A percentile compares a stretch with the other conserved stretches of the same genome.
These are phyloP conservation scores for Pyracantha coccinea DNA, from an alignment of 331 rosid species.

Conservation along the genomic window DNA sequence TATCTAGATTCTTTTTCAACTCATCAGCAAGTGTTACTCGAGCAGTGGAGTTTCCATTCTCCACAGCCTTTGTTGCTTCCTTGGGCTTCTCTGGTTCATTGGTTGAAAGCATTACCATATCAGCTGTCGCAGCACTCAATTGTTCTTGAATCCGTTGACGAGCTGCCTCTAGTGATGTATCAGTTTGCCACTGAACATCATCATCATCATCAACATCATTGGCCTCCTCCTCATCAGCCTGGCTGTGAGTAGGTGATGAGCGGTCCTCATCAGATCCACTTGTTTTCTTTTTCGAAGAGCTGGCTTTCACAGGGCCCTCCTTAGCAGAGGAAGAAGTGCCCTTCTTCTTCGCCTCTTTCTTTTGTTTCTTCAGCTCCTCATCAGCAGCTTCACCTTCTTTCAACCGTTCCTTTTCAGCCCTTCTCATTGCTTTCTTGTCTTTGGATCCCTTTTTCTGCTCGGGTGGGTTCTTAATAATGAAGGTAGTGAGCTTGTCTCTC, in stretches of 20 bases:
- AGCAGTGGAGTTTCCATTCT: slow-evolving; percentile 22
- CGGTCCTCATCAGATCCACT: slow-evolving; percentile 56
- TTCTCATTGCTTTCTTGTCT: slow-evolving; percentile 67
- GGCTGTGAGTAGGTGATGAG: slow-evolving; percentile 36
- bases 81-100: slow-evolving; percentile 32
- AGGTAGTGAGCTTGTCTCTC: slow-evolving; percentile 69
- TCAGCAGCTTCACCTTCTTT: slow-evolving; percentile 69
- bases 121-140: slow-evolving; percentile 55
- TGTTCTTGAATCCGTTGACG: slow-evolving; percentile 53
- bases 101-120: slow-evolving; percentile 57
- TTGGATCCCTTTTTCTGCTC: slow-evolving; percentile 53
- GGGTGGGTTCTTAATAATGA: slow-evolving; percentile 61
- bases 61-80: slow-evolving; percentile 9
- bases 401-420: slow-evolving; percentile 64
- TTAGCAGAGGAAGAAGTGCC: slow-evolving; percentile 28
- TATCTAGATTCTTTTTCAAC: slow-evolving; percentile 34
- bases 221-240: slow-evolving; percentile 24
- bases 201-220: slow-evolving; percentile 1
- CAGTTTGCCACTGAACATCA: slow-evolving; percentile 62
- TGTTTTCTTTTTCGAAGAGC: slow-evolving; percentile 39
- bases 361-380: slow-evolving; percentile 48
- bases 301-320: slow-evolving; percentile 30
- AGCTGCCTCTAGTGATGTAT: slow-evolving; percentile 62
- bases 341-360: slow-evolving; percentile 54
- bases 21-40: slow-evolving; percentile 26